Conservation (phyloP, 192 early-diverging fungal genomes). For the Spinellus fusiger region DNA sequence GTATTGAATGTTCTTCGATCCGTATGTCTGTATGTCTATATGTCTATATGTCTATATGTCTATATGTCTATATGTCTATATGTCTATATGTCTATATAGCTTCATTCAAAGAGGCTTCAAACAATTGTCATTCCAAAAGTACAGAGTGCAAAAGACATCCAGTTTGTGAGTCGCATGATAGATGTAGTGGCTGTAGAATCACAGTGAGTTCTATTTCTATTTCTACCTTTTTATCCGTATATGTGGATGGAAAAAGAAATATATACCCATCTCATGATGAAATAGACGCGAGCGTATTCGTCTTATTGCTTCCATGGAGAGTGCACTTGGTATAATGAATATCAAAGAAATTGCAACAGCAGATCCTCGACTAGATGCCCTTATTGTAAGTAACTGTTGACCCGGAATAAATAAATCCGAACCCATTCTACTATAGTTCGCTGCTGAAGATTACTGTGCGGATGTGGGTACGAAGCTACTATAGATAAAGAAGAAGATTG, state of each 20-base stretch:
- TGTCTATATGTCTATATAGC: conserved; percentile 26
- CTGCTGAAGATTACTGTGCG: conserved; percentile 95
- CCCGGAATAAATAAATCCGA: background rate
- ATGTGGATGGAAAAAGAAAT: conserved; percentile 4
- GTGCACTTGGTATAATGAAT: conserved; percentile 80
- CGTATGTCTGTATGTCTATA: conserved; percentile 2
- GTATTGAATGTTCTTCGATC: conserved; percentile 1
- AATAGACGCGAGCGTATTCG: conserved; percentile 57
- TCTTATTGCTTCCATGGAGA: conserved; percentile 88
- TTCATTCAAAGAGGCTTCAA: conserved; percentile 57
- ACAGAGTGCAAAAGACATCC: conserved; percentile 68
- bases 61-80: background rate
- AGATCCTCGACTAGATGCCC: conserved; percentile 71
- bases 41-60: background rate
- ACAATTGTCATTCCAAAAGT: conserved; percentile 89
- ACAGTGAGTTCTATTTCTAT: conserved; percentile 30
- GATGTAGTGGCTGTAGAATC: conserved; percentile 61
- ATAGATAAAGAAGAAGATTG: too few relatives aligned
- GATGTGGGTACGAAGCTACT: conserved; percentile 49
- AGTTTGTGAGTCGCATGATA: conserved; percentile 68
- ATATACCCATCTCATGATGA: background rate
- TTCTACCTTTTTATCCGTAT: background rate
- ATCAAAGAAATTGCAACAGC: conserved; percentile 75
- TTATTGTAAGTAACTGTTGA: conserved; percentile 47
- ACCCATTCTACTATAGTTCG: conserved; percentile 46